Percentiles rank a stretch among this genome's conserved stretches.
Evolutionary conservation across 2,329 filamentous ascomycete genomes (phyloP).

Genomic region (Dryadomyces quercus-mongolicae): DNA sequence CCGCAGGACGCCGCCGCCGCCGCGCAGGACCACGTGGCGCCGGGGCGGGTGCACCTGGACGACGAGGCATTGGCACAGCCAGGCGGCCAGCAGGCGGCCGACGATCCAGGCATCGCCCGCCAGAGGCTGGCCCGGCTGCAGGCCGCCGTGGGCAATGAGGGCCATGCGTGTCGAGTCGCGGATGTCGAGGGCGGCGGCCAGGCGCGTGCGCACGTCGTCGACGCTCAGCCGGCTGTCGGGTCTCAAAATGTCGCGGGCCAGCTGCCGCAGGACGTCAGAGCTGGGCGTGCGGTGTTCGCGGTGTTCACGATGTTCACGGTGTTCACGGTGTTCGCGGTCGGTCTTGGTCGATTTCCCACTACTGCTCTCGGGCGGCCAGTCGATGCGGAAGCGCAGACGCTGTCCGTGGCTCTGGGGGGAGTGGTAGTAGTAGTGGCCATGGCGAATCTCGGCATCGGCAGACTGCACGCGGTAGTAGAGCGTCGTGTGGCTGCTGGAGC

Average conservation of each 20-base stretch:
- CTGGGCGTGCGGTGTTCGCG: neutral
- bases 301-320: neutral
- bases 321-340: too few relatives aligned
- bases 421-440: neutral
- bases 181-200: constrained; percentile 10
- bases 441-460: neutral
- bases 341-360: neutral
- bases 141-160: constrained; percentile 18
- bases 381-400: neutral
- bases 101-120: constrained; percentile 22
- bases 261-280: neutral
- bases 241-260: neutral
- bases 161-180: constrained; percentile 17
- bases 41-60: constrained; percentile 14
- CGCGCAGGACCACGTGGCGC: constrained; percentile 17
- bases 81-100: constrained; percentile 14
- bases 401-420: too few relatives aligned
- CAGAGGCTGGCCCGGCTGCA: constrained; percentile 16
- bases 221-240: neutral
- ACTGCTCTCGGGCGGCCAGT: neutral
- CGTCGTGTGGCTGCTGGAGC: neutral
- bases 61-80: constrained; percentile 21
- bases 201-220: neutral
- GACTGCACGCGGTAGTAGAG: constrained; percentile 1
- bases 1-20: constrained; percentile 4